A percentile compares a stretch with the other conserved stretches of the same genome.
phyloP scores from a whole-genome alignment of 225 moss, liverwort and hornwort genomes.

The Thuidium tamariscinum region DNA sequence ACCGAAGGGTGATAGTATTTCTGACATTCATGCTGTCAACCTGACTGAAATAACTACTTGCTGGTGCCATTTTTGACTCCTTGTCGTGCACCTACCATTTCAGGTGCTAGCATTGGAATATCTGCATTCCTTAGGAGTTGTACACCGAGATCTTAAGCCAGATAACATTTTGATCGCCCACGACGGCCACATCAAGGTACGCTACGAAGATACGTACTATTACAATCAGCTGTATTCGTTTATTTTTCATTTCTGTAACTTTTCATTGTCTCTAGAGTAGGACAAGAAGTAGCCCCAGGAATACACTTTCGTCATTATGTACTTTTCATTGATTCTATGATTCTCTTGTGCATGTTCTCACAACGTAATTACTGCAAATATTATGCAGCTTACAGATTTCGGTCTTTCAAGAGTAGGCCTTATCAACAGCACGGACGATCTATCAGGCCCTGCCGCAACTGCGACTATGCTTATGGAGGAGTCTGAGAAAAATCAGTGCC shows the following conservation, averaged over 20 bases:
- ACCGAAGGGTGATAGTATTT: not conserved
- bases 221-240: not conserved
- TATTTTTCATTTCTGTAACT: not conserved
- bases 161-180: constrained; percentile 97
- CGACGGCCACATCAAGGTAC: constrained; percentile 95
- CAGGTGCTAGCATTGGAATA: constrained; percentile 97
- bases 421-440: constrained; percentile 94
- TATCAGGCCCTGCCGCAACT: constrained; percentile 87
- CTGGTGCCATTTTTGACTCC: not conserved
- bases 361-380: not conserved
- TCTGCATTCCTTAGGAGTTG: constrained; percentile 85
- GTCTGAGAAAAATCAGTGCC: constrained; percentile 20
- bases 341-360: not conserved
- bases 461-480: constrained; percentile 64
- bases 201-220: not conserved
- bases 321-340: not conserved
- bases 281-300: not conserved
- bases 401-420: constrained; percentile 98
- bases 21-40: not conserved
- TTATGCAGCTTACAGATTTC: constrained; percentile 88
- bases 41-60: not conserved
- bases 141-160: constrained; percentile 94
- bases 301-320: not conserved
- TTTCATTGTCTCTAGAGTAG: not conserved
- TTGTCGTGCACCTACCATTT: not conserved